phyloP scores from a whole-genome alignment of 2,329 filamentous ascomycete species.

The Lachnellula occidentalis region DNA sequence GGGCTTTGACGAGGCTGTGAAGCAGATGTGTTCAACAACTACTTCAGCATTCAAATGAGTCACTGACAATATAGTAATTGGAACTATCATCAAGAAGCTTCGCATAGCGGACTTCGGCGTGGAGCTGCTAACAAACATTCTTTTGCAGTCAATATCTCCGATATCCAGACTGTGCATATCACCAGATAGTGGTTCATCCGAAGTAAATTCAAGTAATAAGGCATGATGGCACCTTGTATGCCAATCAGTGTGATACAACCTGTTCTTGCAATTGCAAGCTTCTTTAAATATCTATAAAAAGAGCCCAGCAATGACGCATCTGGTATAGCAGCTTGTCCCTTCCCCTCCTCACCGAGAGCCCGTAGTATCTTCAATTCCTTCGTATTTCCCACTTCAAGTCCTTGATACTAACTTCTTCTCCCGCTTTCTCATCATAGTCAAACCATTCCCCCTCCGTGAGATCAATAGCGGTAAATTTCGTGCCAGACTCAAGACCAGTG shows the following conservation, averaged over 20 bases:
- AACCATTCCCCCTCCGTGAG: conserved; percentile 92
- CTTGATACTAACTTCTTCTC: conserved; percentile 88
- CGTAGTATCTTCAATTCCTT: conserved; percentile 22
- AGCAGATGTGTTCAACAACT: too few species aligned
- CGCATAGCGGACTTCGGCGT: too few species aligned
- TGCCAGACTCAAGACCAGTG: conserved; percentile 72
- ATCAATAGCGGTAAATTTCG: conserved; percentile 78
- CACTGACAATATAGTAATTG: too few species aligned
- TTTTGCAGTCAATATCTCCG: neutral
- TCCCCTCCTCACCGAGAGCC: neutral
- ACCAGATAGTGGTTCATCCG: neutral
- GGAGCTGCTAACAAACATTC: too few species aligned
- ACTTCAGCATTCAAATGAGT: too few species aligned
- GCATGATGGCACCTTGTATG: too few species aligned
- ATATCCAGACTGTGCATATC: neutral
- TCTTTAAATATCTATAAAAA: neutral
- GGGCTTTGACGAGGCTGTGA: conserved; percentile 1
- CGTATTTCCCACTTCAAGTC: conserved; percentile 79
- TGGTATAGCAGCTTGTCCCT: neutral
- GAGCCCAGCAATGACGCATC: neutral
- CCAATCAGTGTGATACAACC: too few species aligned
- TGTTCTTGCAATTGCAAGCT: neutral
- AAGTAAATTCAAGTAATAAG: neutral
- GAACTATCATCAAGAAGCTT: too few species aligned
- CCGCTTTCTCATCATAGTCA: conserved; percentile 92